Conservation (phyloP, 1,139 yeast genomes). For the Wickerhamomyces sp. region DNA sequence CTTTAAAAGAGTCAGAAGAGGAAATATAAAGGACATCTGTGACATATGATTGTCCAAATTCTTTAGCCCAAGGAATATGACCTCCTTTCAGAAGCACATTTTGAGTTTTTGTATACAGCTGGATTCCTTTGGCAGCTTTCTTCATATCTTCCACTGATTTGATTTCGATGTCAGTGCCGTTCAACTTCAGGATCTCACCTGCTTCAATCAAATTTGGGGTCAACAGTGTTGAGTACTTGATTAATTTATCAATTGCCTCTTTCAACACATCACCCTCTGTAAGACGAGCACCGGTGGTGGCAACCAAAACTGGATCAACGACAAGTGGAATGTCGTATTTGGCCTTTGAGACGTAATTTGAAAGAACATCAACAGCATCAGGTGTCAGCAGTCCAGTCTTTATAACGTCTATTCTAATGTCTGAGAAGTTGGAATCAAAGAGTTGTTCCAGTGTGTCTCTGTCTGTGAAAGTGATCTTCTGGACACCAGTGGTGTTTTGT, state of each 20-base stretch:
- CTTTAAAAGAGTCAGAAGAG: conserved; percentile 30
- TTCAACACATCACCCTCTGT: conserved; percentile 44
- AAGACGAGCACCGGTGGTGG: conserved; percentile 67
- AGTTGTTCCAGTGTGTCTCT: conserved; percentile 38
- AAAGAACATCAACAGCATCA: conserved; percentile 49
- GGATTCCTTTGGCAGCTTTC: conserved; percentile 40
- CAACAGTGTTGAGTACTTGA: conserved; percentile 52
- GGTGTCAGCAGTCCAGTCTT: conserved; percentile 79
- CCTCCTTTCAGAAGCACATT: conserved; percentile 81
- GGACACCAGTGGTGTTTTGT: conserved; percentile 68
- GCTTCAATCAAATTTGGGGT: conserved; percentile 83
- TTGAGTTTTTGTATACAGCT: conserved; percentile 36
- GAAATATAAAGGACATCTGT: conserved; percentile 61
- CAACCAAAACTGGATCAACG: conserved; percentile 79
- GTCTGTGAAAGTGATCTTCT: conserved; percentile 42
- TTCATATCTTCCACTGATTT: conserved; percentile 33
- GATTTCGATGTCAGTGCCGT: conserved; percentile 18
- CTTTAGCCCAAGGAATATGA: conserved; percentile 49
- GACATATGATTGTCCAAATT: conserved; percentile 28
- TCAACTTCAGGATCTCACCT: conserved; percentile 29
- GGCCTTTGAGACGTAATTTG: conserved; percentile 30
- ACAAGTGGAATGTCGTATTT: conserved; percentile 39
- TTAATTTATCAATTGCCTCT: conserved; percentile 39
- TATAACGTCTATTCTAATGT: conserved; percentile 62
- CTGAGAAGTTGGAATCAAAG: conserved; percentile 53